Conservation (phyloP, 176 grass and related monocot species). For the Eragrostis nindensis region DNA sequence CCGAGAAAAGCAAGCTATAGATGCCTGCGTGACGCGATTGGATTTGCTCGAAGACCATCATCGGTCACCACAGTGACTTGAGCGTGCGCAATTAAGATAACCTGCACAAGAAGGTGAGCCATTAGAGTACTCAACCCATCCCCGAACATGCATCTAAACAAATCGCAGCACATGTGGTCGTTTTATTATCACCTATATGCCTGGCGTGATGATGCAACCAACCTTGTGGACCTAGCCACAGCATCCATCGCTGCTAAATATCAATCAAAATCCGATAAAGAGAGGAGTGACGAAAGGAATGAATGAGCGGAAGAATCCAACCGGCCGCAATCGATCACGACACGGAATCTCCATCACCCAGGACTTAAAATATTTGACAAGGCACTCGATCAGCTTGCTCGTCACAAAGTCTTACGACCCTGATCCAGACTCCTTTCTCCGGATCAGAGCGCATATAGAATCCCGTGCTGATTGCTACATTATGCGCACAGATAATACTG, state of each 20-base stretch:
- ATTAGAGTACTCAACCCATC: background rate
- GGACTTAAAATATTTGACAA: background rate
- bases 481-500: background rate
- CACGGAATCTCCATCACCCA: background rate
- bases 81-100: background rate
- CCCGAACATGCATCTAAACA: background rate
- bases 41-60: background rate
- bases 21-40: conserved; percentile 6
- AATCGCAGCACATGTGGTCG: background rate
- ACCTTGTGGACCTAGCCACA: background rate
- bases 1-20: background rate
- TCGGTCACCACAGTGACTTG: background rate
- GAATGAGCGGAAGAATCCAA: conserved; percentile 1
- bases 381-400: conserved; percentile 5
- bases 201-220: conserved; percentile 26
- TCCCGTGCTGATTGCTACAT: background rate
- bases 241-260: background rate
- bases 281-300: background rate
- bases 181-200: background rate
- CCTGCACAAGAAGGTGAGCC: background rate
- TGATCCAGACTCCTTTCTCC: background rate
- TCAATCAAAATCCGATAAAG: background rate
- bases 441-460: background rate
- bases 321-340: background rate
- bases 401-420: background rate